These are phyloP conservation scores for Pulveroboletus sp. DNA, from an alignment of 768 basidiomycete genomes.

Conservation along the genomic window DNA sequence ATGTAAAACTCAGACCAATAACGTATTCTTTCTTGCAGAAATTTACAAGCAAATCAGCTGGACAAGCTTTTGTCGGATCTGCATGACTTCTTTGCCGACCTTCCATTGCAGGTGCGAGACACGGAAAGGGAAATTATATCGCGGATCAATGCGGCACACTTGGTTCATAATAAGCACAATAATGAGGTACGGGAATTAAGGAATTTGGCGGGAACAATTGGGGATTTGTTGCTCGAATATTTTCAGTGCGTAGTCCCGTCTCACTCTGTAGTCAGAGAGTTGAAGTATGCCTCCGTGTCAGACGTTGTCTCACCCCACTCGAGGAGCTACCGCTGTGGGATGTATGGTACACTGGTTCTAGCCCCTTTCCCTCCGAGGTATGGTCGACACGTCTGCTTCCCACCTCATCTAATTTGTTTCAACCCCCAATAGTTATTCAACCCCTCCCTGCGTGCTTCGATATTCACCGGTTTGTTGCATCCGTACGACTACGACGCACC, in stretches of 20 bases:
- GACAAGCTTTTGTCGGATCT: constrained; percentile 38
- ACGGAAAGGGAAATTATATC: constrained; percentile 33
- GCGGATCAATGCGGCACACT: constrained; percentile 19
- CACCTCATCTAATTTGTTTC: neutral
- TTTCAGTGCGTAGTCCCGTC: constrained; percentile 38
- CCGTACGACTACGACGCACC: constrained; percentile 44
- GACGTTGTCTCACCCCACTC: constrained; percentile 40
- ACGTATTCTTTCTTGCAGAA: constrained; percentile 26
- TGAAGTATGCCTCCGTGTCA: constrained; percentile 20
- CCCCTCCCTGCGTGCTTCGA: constrained; percentile 58
- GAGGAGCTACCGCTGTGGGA: constrained; percentile 59
- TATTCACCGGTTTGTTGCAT: constrained; percentile 56
- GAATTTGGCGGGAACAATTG: constrained; percentile 29
- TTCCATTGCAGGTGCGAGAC: constrained; percentile 30
- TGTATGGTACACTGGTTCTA: constrained; percentile 65
- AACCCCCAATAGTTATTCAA: constrained; percentile 52
- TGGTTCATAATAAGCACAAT: constrained; percentile 15
- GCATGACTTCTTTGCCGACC: constrained; percentile 33
- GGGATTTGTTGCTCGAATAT: constrained; percentile 48
- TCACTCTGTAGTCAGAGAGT: neutral
- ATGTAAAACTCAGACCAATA: constrained; percentile 13
- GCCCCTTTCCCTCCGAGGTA: constrained; percentile 67
- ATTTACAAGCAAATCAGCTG: constrained; percentile 35
- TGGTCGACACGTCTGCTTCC: constrained; percentile 4
- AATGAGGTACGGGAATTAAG: constrained; percentile 13